Conservation (phyloP, 2,329 filamentous ascomycete genomes). For the Chrysosporium queenslandicum region DNA sequence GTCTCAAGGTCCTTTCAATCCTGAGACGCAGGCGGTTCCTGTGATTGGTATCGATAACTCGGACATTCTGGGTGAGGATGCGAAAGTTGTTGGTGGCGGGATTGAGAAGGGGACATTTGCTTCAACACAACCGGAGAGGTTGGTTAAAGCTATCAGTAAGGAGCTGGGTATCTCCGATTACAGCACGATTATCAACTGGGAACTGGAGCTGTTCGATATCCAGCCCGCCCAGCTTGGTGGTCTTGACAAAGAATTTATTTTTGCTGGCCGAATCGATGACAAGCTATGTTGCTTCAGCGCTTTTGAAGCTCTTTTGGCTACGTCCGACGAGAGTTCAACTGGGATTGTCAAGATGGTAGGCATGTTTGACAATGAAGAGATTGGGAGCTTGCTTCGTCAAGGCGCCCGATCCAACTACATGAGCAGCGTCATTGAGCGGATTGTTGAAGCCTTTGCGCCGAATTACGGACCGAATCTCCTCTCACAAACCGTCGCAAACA, state of each 20-base stretch:
- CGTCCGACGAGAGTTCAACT: constrained; percentile 42
- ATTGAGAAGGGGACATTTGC: constrained; percentile 56
- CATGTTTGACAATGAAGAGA: constrained; percentile 97
- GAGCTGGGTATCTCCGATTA: constrained; percentile 66
- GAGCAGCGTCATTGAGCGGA: constrained; percentile 66
- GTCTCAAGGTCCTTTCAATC: constrained; percentile 58
- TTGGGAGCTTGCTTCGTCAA: constrained; percentile 81
- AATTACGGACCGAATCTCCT: constrained; percentile 48
- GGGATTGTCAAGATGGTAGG: constrained; percentile 77
- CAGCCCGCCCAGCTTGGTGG: constrained; percentile 78
- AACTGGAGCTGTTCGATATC: constrained; percentile 85
- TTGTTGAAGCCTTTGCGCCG: constrained; percentile 51
- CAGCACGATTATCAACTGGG: constrained; percentile 81
- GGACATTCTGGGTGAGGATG: constrained; percentile 36
- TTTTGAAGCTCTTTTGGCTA: constrained; percentile 68
- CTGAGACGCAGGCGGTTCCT: constrained; percentile 87
- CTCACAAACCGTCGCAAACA: constrained; percentile 77
- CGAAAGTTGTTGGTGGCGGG: constrained; percentile 17
- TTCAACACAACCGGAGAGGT: constrained; percentile 69
- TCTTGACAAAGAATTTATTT: constrained; percentile 86
- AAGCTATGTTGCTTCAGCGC: constrained; percentile 95
- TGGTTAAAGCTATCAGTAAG: constrained; percentile 72
- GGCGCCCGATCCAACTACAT: constrained; percentile 86
- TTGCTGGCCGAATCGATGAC: constrained; percentile 89
- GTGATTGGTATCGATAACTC: constrained; percentile 81